Evolutionary conservation across 352 stramenopile genomes (phyloP), one percentile per base, ranked within the genome.

Genomic region (Globisporangium orthogonon): DNA sequence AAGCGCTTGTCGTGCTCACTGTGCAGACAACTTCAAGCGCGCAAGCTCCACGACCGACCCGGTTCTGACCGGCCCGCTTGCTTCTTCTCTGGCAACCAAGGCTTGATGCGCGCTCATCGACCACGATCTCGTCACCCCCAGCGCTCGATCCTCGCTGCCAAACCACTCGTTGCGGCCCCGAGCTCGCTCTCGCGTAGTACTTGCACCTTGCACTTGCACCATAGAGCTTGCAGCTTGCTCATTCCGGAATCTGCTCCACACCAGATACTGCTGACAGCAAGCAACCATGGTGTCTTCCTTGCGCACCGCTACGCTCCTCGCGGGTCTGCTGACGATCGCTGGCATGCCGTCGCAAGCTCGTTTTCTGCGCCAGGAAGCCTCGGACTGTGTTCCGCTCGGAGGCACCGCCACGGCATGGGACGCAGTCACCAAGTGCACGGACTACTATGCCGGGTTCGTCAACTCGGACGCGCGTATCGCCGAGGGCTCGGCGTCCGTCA

Each of bases 381-480:
- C 31, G 30, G 54, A 64, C 4, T 64, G 58, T 7, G 37, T 64
- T 17, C 11, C 58, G 15, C 39, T 64, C n/a, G 50, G 39, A 13
- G 47, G 35, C 9, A 61, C 45, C n/a, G 62, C 66, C 41, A 58
- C 51, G 2, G 44, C 59, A 0, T 73, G 66, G 66, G 62, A 73
- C 53, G 62, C 54, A 31, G 58, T 67, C 17, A 63, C 58, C 31
- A 55, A 43, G 33, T 73, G 66, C 62, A 62, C 44, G 14, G 66
- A 65, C 56, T 66, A 51, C 52, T 73, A 73, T 58, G 62, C 55
- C 40, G 58, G 48, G 11, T 66, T 73, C 45, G 54, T 57, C 54
- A 73, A 73, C 59, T 59, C 50, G 39, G 62, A 65, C 49, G 56
- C 66, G 7, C 51, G 56, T 40, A 50, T 73, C 18, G 45, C 55